Base-by-base conservation (phyloP, 1,284 basidiomycete genomes). In the Fomes fomentarius region DNA sequence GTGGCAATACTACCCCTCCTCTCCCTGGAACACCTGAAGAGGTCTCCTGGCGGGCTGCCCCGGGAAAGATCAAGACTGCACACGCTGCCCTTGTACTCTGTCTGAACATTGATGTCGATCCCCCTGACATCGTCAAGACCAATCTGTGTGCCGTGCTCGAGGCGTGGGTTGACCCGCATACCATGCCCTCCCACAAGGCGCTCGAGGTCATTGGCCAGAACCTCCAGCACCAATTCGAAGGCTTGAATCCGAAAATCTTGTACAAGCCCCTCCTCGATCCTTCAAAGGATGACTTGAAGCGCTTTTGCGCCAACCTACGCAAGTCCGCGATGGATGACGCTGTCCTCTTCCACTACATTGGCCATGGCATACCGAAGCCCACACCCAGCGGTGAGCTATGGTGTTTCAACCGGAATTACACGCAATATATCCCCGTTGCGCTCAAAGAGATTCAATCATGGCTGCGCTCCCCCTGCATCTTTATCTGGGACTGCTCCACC, bases 381-480 rank as follows among this genome's bases (percentile, higher is more conserved):
- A 99, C 97, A 0, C 83, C 92, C 0, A 96, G 94, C 58, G 96
- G 97, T 22, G 97, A 99, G 73, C 84, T 99, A 50, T 99, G 96
- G 96, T 96, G 97, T 54, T 99, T 99, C 79, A 99, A 99, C 74
- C 84, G 90, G 68, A 93, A 87, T 60, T 99, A 99, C 72, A 98
- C 97, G 0, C 97, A 99, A 71, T 99, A 99, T 71, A 98, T 99
- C 54, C 96, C 96, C 0, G 91, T 99, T 19, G 96, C 94, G 7
- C 77, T 98, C 41, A 91, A 92, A 70, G 96, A 98, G 65, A 79
- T 98, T 11, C 95, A 97, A 70, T 84, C 81, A 38, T 97, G 94
- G 94, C 74, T 96, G 1, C 92, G 92, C 4, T 94, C 94, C 2
- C 96, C 97, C 1, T 96, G 93, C 50, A 94, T 99, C 51, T 99